Evolutionary conservation across 768 basidiomycete species (phyloP).

Genomic region (Panus rudis): DNA sequence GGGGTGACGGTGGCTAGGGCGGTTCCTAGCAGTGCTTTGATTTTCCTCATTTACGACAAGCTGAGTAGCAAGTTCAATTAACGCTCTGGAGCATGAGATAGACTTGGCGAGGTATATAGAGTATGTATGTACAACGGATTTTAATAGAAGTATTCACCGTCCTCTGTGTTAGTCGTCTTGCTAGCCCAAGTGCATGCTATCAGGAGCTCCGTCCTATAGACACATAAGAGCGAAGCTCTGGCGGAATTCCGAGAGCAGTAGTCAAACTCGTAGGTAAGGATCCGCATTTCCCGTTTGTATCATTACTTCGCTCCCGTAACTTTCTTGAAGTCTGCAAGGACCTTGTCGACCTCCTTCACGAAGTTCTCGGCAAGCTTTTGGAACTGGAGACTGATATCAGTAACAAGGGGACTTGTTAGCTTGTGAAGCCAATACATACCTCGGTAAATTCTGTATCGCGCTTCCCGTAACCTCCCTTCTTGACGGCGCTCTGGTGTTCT

Average conservation of each 20-base stretch:
- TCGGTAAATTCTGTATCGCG: conserved; percentile 65
- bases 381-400: conserved; percentile 40
- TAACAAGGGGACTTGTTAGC: background rate
- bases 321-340: conserved; percentile 58
- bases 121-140: no score
- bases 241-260: no score
- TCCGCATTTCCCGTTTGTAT: no score
- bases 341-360: conserved; percentile 59
- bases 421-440: conserved; percentile 32
- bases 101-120: no score
- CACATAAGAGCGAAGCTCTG: no score
- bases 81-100: no score
- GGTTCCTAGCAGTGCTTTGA: conserved; percentile 85
- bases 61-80: conserved; percentile 51
- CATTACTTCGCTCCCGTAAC: conserved; percentile 29
- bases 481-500: conserved; percentile 57
- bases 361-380: conserved; percentile 63
- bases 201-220: no score
- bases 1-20: conserved; percentile 83
- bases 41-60: conserved; percentile 89
- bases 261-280: no score
- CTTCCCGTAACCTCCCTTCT: conserved; percentile 63
- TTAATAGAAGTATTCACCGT: no score
- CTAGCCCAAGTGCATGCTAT: no score
- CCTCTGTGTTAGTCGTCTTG: no score